A percentile compares a stretch with the other conserved stretches of the same genome.
These are phyloP conservation scores for Blakeslea trispora DNA, from an alignment of 371 early-diverging fungal genomes.

Conservation along the genomic window DNA sequence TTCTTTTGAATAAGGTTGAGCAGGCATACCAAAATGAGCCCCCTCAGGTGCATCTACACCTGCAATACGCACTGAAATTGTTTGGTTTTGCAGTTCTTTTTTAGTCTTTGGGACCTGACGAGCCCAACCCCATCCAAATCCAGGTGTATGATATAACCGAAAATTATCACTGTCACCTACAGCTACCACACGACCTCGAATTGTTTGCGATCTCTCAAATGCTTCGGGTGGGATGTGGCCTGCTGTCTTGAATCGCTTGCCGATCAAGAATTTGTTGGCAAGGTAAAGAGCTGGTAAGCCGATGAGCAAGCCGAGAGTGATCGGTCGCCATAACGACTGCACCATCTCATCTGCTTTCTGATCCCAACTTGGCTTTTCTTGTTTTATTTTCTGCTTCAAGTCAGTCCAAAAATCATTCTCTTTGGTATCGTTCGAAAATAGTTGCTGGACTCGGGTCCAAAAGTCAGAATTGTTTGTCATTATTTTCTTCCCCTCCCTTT, in stretches of 20 bases:
- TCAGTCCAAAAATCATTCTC: too few species aligned
- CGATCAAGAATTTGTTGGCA: conserved; percentile 25
- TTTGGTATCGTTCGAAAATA: too few species aligned
- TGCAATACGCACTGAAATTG: conserved; percentile 68
- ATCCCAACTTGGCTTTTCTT: neutral
- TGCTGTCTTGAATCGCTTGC: conserved; percentile 46
- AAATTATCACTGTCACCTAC: conserved; percentile 69
- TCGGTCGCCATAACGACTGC: conserved; percentile 38
- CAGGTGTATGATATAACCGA: conserved; percentile 64
- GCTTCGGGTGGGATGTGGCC: conserved; percentile 56
- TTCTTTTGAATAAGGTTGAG: conserved; percentile 68
- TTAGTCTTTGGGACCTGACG: conserved; percentile 46
- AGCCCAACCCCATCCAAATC: conserved; percentile 61
- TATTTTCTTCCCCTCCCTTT: too few species aligned
- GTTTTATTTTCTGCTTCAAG: too few species aligned
- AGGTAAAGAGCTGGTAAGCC: conserved; percentile 29
- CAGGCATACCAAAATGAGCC: conserved; percentile 73
- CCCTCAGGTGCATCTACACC: conserved; percentile 84
- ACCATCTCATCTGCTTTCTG: conserved; percentile 33
- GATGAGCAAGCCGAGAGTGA: conserved; percentile 18
- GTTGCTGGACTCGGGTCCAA: too few species aligned
- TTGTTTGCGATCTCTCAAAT: conserved; percentile 30
- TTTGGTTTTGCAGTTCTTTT: conserved; percentile 61
- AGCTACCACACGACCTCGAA: conserved; percentile 55
- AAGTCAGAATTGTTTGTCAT: too few species aligned